These are phyloP conservation scores for Pseudogymnoascus sp. DNA, from an alignment of 2,329 filamentous ascomycete genomes.

Conservation along the genomic window DNA sequence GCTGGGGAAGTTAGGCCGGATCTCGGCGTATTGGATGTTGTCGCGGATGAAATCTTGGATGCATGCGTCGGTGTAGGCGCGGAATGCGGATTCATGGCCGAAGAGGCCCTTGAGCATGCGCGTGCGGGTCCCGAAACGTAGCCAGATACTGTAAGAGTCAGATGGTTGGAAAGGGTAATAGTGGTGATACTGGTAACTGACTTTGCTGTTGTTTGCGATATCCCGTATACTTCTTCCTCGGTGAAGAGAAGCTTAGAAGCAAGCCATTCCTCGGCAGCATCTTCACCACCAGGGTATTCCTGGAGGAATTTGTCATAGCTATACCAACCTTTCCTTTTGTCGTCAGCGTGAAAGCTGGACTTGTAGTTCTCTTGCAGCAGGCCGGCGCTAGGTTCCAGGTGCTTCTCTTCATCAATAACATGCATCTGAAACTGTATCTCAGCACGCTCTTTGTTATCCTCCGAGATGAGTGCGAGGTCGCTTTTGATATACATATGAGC, in stretches of 20 bases:
- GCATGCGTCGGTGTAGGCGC: conserved; percentile 50
- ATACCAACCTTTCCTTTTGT: conserved; percentile 41
- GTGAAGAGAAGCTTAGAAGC: conserved; percentile 54
- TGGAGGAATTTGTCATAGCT: conserved; percentile 37
- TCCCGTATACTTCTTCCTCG: conserved; percentile 51
- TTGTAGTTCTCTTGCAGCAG: conserved; percentile 8
- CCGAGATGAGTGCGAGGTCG: conserved; percentile 40
- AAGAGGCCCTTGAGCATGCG: conserved; percentile 67
- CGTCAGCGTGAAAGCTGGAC: conserved; percentile 24
- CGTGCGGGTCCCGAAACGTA: conserved; percentile 61
- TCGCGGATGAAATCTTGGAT: conserved; percentile 57
- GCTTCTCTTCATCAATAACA: conserved; percentile 23
- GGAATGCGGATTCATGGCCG: conserved; percentile 58
- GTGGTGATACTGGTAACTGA: conserved; percentile 29
- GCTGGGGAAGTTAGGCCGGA: conserved; percentile 61
- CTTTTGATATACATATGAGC: conserved; percentile 64
- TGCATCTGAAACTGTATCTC: conserved; percentile 56
- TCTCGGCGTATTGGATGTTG: conserved; percentile 64
- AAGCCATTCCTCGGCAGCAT: conserved; percentile 46
- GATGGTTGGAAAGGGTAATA: not conserved
- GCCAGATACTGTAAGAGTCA: conserved; percentile 39
- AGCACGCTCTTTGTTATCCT: conserved; percentile 27
- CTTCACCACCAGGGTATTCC: conserved; percentile 29
- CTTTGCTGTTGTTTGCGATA: conserved; percentile 43
- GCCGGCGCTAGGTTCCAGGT: not conserved